Conservation (phyloP, 2,329 filamentous ascomycete species). For the Arthrobotrys pseudoclavata region DNA sequence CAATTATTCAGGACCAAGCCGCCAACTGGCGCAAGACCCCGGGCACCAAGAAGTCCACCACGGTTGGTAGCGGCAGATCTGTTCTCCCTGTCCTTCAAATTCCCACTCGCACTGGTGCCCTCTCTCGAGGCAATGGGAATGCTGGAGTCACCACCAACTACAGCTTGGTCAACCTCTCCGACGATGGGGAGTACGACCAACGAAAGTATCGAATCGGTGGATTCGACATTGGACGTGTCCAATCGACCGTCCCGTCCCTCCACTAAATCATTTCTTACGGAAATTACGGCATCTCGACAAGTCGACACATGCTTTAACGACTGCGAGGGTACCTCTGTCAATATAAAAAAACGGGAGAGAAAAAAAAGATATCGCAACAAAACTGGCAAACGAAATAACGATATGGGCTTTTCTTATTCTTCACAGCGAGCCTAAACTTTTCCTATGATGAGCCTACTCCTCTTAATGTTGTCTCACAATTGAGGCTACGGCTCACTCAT, state of each 20-base stretch:
- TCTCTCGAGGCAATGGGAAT: no score
- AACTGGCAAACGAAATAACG: background rate
- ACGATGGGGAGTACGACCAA: conserved; percentile 7
- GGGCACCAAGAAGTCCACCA: background rate
- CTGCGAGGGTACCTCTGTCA: background rate
- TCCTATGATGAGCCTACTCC: background rate
- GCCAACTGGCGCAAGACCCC: conserved; percentile 19
- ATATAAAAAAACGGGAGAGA: background rate
- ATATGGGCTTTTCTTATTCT: background rate
- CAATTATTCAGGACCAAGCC: conserved; percentile 37
- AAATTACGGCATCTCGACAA: conserved; percentile 1
- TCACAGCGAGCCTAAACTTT: background rate
- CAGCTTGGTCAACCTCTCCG: background rate
- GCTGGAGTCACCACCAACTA: background rate
- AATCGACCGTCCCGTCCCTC: conserved; percentile 7
- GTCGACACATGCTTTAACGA: conserved; percentile 1
- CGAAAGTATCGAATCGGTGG: conserved; percentile 37
- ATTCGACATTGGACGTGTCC: conserved; percentile 8
- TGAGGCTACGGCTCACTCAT: background rate
- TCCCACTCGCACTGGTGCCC: background rate
- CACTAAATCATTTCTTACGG: background rate
- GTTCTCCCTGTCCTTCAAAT: conserved; percentile 23
- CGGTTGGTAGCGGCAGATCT: conserved; percentile 1
- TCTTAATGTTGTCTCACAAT: background rate
- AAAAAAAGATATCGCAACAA: background rate